Percentiles rank a stretch among this genome's conserved stretches.
phyloP scores from a whole-genome alignment of 345 rosid genomes.

The Acer saccharum region DNA sequence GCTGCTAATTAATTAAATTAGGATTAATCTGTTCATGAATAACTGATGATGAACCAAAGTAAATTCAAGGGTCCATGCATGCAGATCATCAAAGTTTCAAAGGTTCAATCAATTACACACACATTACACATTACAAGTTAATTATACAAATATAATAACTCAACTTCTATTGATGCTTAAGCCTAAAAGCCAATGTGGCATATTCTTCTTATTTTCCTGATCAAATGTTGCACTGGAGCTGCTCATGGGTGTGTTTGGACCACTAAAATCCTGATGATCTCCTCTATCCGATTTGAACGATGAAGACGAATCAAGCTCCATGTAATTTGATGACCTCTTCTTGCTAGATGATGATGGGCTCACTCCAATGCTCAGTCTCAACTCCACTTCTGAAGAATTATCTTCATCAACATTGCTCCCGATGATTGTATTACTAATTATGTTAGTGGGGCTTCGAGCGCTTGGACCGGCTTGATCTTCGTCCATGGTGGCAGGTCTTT shows the following conservation, averaged over 20 bases:
- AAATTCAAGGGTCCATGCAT: conserved; percentile 12
- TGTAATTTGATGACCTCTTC: conserved; percentile 11
- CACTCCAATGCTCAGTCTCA: conserved; percentile 73
- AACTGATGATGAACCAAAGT: conserved; percentile 22
- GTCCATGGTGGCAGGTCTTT: conserved; percentile 34
- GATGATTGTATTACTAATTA: background rate
- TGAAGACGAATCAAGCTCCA: conserved; percentile 30
- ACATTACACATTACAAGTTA: background rate
- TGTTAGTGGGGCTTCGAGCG: conserved; percentile 1
- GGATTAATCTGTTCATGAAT: background rate
- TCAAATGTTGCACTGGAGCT: conserved; percentile 60
- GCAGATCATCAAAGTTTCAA: background rate
- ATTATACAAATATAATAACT: background rate
- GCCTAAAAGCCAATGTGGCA: conserved; percentile 77
- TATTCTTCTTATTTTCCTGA: conserved; percentile 46
- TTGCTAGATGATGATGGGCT: conserved; percentile 28
- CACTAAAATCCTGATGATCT: conserved; percentile 42
- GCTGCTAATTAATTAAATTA: conserved; percentile 23
- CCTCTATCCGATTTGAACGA: conserved; percentile 32
- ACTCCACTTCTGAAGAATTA: conserved; percentile 45
- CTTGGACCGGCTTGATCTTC: conserved; percentile 38
- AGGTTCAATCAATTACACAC: conserved; percentile 13
- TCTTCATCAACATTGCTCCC: conserved; percentile 40
- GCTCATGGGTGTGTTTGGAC: conserved; percentile 55
- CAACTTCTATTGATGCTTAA: conserved; percentile 53